Base-by-base conservation (phyloP, 257 asterid species). In the Primulina tabacum region DNA sequence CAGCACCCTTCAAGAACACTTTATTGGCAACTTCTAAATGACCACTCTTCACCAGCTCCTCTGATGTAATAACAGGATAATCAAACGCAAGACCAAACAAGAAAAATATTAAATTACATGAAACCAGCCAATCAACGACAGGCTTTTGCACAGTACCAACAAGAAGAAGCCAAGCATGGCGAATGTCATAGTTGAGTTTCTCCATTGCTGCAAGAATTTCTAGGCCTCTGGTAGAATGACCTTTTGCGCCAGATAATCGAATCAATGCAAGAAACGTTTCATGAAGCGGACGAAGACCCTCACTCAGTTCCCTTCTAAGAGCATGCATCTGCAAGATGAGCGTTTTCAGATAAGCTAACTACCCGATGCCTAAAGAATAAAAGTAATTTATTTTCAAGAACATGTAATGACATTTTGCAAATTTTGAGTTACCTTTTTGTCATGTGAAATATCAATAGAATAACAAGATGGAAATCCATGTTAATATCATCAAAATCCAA, bases 141-240 rank as follows among this genome's bases (percentile, higher is more conserved):
- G 47, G 78, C 57, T 68, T 70, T 76, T 67, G 74, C 53, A 64
- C 76, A 69, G 63, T 89, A 93, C 99, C 97, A 78, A 93, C 92
- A 76, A 93, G 95, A 78, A 93, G 90, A 75, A 93, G 82, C 99
- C 99, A 93, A 60, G 96, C 96, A 80, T 83, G 88, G 62, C 96
- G 89, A 74, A 93, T 90, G 88, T 93, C 96, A 79, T 84, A 89
- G 69, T 87, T 87, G 81, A 93, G 83, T 78, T 90, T 90, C 82
- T 93, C 99, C 99, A 93, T 93, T 57, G 97, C 99, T 32, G 99
- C 95, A 60, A 93, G 96, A 80, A 89, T 86, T 78, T 93, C 99
- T 68, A 87, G 84, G 73, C 99, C 99, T 76, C 92, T 84, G 33
- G 87, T 82, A 64, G 96, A 89, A 72, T 63, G 92, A 64, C 99